Conservation (phyloP, 2,329 filamentous ascomycete species). For the Claviceps sp. region DNA sequence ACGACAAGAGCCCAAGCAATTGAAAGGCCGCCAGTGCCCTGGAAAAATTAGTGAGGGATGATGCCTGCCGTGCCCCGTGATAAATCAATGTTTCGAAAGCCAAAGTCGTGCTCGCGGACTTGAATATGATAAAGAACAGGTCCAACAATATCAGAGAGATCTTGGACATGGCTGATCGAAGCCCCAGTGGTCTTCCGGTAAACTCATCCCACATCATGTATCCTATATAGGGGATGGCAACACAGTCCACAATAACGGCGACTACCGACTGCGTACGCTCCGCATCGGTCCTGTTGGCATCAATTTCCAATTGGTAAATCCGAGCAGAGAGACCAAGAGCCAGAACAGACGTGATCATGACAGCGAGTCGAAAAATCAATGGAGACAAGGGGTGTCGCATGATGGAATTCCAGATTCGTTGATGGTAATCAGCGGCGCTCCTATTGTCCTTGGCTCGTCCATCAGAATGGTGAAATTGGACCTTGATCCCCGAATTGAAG, state of each 20-base stretch:
- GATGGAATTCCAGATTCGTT: conserved; percentile 53
- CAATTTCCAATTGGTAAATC: conserved; percentile 51
- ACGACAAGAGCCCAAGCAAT: conserved; percentile 71
- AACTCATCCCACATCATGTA: conserved; percentile 98
- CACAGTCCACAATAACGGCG: conserved; percentile 75
- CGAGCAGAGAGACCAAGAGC: conserved; percentile 67
- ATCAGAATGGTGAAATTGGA: conserved; percentile 16
- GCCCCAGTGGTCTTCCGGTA: conserved; percentile 78
- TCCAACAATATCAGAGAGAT: conserved; percentile 83
- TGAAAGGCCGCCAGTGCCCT: conserved; percentile 66
- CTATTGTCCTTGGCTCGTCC: conserved; percentile 15
- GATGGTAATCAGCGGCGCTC: conserved; percentile 24
- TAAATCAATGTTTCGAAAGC: conserved; percentile 74
- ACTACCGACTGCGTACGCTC: conserved; percentile 72
- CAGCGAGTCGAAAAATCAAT: conserved; percentile 65
- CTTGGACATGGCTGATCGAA: conserved; percentile 74
- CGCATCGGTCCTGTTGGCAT: conserved; percentile 24
- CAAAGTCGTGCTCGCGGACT: conserved; percentile 80
- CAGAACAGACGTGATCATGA: conserved; percentile 69
- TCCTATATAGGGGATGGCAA: conserved; percentile 78
- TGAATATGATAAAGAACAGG: conserved; percentile 93
- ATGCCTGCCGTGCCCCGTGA: conserved; percentile 23
- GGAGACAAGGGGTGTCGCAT: conserved; percentile 78
- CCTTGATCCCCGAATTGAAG: conserved; percentile 27
- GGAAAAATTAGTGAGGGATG: conserved; percentile 36